phyloP scores from a whole-genome alignment of 2,329 filamentous ascomycete genomes.

The Alternaria viburni region DNA sequence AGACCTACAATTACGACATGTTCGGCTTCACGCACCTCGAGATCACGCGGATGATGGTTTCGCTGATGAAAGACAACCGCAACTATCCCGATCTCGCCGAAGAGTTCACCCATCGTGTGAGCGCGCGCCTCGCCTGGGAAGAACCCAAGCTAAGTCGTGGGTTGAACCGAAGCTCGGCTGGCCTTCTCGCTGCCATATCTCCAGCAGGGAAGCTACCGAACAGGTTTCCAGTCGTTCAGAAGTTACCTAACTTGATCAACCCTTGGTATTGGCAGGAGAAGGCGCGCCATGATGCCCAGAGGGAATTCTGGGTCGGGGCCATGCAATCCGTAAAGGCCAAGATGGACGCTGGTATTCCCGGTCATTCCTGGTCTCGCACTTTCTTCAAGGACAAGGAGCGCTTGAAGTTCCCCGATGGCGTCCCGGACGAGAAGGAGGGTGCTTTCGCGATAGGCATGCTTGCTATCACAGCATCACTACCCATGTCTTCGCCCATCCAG shows the following conservation, averaged over 20 bases:
- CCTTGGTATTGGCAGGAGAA: constrained; percentile 7
- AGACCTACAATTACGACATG: constrained; percentile 8
- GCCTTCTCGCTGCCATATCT: not conserved
- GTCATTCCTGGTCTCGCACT: constrained; percentile 3
- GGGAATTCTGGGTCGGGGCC: constrained; percentile 1
- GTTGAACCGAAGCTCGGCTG: constrained; percentile 3
- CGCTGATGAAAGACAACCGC: constrained; percentile 1
- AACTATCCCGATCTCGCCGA: constrained; percentile 3
- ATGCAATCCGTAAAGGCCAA: constrained; percentile 5
- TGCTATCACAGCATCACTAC: constrained; percentile 4
- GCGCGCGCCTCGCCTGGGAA: constrained; percentile 6
- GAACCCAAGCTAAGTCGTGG: not conserved
- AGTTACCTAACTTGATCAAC: not conserved
- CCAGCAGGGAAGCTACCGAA: constrained; percentile 1
- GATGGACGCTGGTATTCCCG: not conserved
- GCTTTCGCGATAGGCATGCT: constrained; percentile 6
- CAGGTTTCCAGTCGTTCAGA: not conserved
- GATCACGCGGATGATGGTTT: constrained; percentile 5
- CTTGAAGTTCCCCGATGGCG: constrained; percentile 1
- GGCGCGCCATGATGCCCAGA: not conserved
- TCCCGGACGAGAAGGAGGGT: not conserved
- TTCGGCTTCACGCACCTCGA: constrained; percentile 4
- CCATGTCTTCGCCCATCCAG: constrained; percentile 5
- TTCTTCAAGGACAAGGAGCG: constrained; percentile 2
- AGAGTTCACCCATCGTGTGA: constrained; percentile 2